These are phyloP conservation scores for Botrytis hyacinthi DNA, from an alignment of 2,329 filamentous ascomycete species.

Conservation along the genomic window DNA sequence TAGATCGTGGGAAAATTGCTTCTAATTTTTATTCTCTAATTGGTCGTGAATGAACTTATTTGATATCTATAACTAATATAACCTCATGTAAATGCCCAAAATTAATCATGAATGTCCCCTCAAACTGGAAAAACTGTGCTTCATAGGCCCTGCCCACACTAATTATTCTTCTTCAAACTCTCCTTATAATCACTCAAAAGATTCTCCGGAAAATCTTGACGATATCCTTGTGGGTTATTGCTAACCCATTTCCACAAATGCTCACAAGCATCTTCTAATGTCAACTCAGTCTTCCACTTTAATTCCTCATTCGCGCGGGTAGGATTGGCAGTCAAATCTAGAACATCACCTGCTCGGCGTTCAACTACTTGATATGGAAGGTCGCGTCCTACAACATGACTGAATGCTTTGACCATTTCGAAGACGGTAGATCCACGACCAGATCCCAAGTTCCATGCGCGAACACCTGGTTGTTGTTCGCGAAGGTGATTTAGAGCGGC, in stretches of 20 bases:
- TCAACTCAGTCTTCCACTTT: constrained; percentile 85
- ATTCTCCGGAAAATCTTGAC: constrained; percentile 82
- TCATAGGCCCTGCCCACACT: not conserved
- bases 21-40: constrained; percentile 8
- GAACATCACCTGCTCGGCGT: constrained; percentile 82
- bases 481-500: constrained; percentile 88
- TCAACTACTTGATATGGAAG: constrained; percentile 83
- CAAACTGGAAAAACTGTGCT: not conserved
- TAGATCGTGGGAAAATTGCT: not conserved
- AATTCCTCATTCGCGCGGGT: constrained; percentile 84
- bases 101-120: constrained; percentile 1
- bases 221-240: constrained; percentile 95
- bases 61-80: constrained; percentile 17
- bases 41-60: not conserved
- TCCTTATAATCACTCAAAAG: constrained; percentile 65
- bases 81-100: constrained; percentile 15
- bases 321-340: constrained; percentile 92
- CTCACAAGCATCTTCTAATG: constrained; percentile 87
- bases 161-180: constrained; percentile 16
- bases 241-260: constrained; percentile 96
- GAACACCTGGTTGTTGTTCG: constrained; percentile 79
- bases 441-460: constrained; percentile 95
- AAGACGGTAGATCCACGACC: constrained; percentile 94
- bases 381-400: constrained; percentile 77
- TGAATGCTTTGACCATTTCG: constrained; percentile 96